Evolutionary conservation across 2,329 filamentous ascomycete species (phyloP).

Genomic region (Pochonia chlamydosporia): DNA sequence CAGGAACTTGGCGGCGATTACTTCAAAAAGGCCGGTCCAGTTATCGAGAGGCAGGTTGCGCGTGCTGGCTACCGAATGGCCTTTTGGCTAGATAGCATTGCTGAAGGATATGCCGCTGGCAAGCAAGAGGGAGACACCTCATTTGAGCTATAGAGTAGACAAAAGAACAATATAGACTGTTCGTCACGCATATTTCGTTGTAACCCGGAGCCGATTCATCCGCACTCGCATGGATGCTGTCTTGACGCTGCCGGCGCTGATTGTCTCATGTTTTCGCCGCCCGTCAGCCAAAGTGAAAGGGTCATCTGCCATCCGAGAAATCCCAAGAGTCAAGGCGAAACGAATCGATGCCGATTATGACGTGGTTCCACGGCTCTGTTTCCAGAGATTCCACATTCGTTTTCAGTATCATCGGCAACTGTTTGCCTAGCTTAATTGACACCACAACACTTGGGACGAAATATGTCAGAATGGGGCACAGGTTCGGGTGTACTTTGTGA

Average conservation of each 20-base stretch:
- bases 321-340: too few relatives aligned
- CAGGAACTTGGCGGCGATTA: conserved; percentile 59
- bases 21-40: conserved; percentile 56
- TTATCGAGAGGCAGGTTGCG: conserved; percentile 61
- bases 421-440: not conserved
- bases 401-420: not conserved
- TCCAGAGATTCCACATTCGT: not conserved
- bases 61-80: conserved; percentile 64
- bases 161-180: not conserved
- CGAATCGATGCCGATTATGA: not conserved
- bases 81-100: conserved; percentile 60
- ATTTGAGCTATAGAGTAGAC: conserved; percentile 22
- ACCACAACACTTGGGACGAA: not conserved
- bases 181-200: not conserved
- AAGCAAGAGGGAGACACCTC: conserved; percentile 15
- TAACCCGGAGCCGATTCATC: not conserved
- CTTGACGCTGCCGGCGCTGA: too few relatives aligned
- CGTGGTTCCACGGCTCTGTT: not conserved
- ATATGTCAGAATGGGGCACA: not conserved
- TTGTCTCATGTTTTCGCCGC: too few relatives aligned
- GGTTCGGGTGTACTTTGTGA: not conserved
- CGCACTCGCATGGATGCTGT: too few relatives aligned
- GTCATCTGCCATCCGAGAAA: too few relatives aligned
- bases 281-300: too few relatives aligned
- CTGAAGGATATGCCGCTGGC: conserved; percentile 26